Percentiles rank a stretch among this genome's conserved stretches.
phyloP scores from a whole-genome alignment of 495 filamentous ascomycete genomes.

The Xanthoparmelia taractica region DNA sequence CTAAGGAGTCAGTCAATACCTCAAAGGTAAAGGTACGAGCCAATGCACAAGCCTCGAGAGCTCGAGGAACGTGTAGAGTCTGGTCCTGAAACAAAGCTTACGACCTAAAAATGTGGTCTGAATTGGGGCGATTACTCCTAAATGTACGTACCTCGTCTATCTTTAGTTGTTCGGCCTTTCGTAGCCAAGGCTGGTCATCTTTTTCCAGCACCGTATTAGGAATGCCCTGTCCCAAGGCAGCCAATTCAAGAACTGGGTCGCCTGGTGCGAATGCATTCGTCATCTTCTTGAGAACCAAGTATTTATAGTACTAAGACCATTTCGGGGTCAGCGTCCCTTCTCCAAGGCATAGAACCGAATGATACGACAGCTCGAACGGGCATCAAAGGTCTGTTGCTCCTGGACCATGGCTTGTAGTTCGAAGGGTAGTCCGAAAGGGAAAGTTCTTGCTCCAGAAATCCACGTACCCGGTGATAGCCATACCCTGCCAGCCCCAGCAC shows the following conservation, averaged over 20 bases:
- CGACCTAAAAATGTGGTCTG: too few relatives aligned
- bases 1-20: background rate
- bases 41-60: background rate
- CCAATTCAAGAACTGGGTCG: constrained; percentile 84
- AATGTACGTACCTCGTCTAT: constrained; percentile 48
- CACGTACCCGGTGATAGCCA: constrained; percentile 55
- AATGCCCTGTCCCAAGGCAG: constrained; percentile 53
- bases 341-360: background rate
- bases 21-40: background rate
- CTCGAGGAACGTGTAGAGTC: background rate
- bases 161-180: constrained; percentile 66
- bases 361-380: constrained; percentile 27
- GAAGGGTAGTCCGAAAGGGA: background rate
- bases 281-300: constrained; percentile 79
- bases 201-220: constrained; percentile 25
- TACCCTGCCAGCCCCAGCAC: constrained; percentile 81
- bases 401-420: background rate
- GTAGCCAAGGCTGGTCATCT: constrained; percentile 64
- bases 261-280: constrained; percentile 87
- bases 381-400: constrained; percentile 35
- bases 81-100: background rate
- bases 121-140: background rate
- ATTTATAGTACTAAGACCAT: constrained; percentile 63
- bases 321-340: background rate
- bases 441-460: background rate